phyloP scores from a whole-genome alignment of 768 basidiomycete genomes.

The Sporobolomyces pararoseus region DNA sequence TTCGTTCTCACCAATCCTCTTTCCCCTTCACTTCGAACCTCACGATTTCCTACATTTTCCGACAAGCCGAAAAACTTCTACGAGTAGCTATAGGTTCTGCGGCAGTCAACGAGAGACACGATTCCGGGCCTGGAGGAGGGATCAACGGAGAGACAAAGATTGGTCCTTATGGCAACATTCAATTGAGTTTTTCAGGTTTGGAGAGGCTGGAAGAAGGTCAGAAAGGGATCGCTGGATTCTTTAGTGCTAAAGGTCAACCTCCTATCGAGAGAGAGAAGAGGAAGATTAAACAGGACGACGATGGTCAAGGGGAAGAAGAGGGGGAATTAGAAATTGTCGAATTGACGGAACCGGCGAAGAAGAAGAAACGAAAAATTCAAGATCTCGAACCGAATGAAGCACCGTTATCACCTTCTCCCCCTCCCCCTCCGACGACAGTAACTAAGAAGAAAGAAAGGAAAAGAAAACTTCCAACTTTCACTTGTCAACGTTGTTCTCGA shows the following conservation, averaged over 20 bases:
- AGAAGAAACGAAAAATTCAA: conserved; percentile 13
- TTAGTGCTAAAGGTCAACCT: conserved; percentile 51
- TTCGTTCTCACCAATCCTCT: conserved; percentile 73
- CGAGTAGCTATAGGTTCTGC: conserved; percentile 69
- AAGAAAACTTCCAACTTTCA: conserved; percentile 51
- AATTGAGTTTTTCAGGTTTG: conserved; percentile 72
- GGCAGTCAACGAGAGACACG: conserved; percentile 41
- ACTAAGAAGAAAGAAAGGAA: conserved; percentile 46
- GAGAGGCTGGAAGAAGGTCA: conserved; percentile 74
- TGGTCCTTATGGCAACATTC: conserved; percentile 69
- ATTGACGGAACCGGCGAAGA: neutral
- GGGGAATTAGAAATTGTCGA: neutral
- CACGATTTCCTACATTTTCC: conserved; percentile 69
- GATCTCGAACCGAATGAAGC: conserved; percentile 11
- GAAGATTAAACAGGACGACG: neutral
- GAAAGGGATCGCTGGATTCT: conserved; percentile 80
- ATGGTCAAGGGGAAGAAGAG: too few relatives aligned
- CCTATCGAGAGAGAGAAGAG: neutral
- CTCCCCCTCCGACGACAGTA: conserved; percentile 42
- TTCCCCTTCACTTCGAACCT: conserved; percentile 78
- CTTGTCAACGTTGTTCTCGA: conserved; percentile 50
- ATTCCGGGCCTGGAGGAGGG: conserved; percentile 40
- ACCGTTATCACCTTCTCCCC: conserved; percentile 45
- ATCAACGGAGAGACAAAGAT: conserved; percentile 38
- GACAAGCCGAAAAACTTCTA: conserved; percentile 76